Conservation (phyloP, 257 asterid species). For the Linaria vulgaris region DNA sequence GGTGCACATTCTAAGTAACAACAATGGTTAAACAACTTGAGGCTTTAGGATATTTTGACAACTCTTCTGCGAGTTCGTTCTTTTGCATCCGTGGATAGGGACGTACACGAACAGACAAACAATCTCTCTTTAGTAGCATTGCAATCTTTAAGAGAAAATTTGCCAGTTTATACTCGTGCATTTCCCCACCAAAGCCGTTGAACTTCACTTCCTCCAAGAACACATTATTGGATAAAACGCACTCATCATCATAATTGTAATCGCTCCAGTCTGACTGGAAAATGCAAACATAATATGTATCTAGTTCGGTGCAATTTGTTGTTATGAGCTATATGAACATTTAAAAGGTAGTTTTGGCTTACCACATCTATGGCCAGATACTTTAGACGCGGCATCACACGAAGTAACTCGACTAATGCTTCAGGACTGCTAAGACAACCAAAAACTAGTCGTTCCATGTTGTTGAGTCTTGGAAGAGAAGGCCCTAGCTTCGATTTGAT, state of each 20-base stretch:
- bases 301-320: too few species aligned
- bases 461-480: too few species aligned
- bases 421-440: neutral
- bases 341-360: too few species aligned
- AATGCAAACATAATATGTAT: too few species aligned
- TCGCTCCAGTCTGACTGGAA: neutral
- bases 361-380: neutral
- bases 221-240: neutral
- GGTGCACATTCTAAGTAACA: too few species aligned
- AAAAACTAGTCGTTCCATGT: neutral
- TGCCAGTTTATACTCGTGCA: neutral
- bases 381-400: neutral
- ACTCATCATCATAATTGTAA: neutral
- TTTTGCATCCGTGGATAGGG: too few species aligned
- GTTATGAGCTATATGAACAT: too few species aligned
- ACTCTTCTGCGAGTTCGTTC: too few species aligned
- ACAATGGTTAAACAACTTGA: too few species aligned
- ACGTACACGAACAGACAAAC: too few species aligned
- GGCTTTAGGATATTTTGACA: too few species aligned
- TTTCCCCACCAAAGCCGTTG: neutral
- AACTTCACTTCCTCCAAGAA: slow-evolving; percentile 5
- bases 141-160: neutral
- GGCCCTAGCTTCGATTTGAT: too few species aligned
- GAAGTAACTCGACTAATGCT: neutral
- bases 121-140: slow-evolving; percentile 7